phyloP scores from a whole-genome alignment of 352 stramenopile species.

The Globisporangium nunn region DNA sequence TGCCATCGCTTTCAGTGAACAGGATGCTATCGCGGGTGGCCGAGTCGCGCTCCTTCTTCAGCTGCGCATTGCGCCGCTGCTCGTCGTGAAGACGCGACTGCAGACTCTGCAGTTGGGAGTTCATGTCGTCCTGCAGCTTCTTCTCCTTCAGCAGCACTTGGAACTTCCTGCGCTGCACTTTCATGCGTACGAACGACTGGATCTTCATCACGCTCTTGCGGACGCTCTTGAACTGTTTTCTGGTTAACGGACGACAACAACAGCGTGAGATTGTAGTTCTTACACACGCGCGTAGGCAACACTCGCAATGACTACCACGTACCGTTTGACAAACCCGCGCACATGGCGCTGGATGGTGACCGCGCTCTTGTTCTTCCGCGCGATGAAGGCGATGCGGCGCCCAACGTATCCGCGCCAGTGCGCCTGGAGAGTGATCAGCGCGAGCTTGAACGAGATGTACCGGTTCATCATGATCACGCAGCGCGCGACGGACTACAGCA shows the following conservation, averaged over 20 bases:
- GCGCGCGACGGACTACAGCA: constrained; percentile 53
- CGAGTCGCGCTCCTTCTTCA: constrained; percentile 48
- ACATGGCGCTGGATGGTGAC: constrained; percentile 81
- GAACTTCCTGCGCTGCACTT: constrained; percentile 74
- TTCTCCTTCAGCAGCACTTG: constrained; percentile 66
- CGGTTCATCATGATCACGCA: constrained; percentile 79
- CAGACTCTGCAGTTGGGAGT: constrained; percentile 73
- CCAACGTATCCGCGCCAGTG: constrained; percentile 46
- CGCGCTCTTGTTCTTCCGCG: constrained; percentile 67
- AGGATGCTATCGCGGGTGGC: constrained; percentile 36
- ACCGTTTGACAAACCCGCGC: constrained; percentile 61
- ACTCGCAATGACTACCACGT: background rate
- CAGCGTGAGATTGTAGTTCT: constrained; percentile 15
- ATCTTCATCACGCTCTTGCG: constrained; percentile 58
- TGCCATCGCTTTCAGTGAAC: constrained; percentile 29
- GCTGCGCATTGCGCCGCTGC: constrained; percentile 62
- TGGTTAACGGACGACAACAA: constrained; percentile 16
- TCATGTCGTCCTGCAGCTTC: constrained; percentile 82
- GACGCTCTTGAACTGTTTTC: constrained; percentile 47
- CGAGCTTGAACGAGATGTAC: constrained; percentile 79
- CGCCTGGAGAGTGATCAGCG: constrained; percentile 52
- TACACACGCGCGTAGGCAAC: background rate
- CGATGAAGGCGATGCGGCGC: constrained; percentile 8
- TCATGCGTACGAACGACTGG: constrained; percentile 78
- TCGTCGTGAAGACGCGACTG: constrained; percentile 77